These are phyloP conservation scores for Fusarium papillatum DNA, from an alignment of 2,329 filamentous ascomycete species.

Conservation along the genomic window DNA sequence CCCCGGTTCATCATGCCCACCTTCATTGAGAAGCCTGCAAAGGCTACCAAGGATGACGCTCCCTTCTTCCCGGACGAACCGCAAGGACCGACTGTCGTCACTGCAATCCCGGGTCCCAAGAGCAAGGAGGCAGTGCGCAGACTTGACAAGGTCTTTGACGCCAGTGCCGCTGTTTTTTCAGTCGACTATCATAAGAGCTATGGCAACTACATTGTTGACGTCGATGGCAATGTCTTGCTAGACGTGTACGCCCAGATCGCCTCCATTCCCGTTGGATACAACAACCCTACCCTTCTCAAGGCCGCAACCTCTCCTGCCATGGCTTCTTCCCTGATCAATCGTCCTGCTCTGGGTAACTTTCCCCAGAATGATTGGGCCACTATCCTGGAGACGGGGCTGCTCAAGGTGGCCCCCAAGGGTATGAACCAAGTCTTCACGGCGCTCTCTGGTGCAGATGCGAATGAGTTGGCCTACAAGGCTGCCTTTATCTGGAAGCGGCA, in stretches of 20 bases:
- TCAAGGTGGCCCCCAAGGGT: constrained; percentile 59
- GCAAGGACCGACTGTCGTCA: neutral
- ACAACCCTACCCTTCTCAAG: constrained; percentile 81
- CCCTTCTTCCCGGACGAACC: neutral
- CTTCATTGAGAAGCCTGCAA: neutral
- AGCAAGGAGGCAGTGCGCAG: neutral
- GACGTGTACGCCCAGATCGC: constrained; percentile 84
- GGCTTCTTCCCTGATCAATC: neutral
- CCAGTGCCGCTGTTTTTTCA: neutral
- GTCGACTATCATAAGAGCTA: constrained; percentile 13
- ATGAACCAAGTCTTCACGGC: constrained; percentile 90
- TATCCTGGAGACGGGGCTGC: neutral
- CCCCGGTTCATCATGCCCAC: neutral
- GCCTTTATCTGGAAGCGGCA: constrained; percentile 93
- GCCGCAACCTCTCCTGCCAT: constrained; percentile 82
- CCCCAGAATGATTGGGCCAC: neutral
- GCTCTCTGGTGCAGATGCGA: constrained; percentile 90
- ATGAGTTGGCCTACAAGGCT: constrained; percentile 94
- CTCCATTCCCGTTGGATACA: constrained; percentile 92
- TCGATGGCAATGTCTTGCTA: constrained; percentile 21
- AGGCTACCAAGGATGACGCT: neutral
- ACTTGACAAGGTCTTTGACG: neutral
- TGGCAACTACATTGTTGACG: constrained; percentile 20
- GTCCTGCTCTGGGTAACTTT: neutral
- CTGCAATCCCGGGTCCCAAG: neutral